Evolutionary conservation across 108 stramenopile species (phyloP).

Genomic region (Fragilaria crotonensis): DNA sequence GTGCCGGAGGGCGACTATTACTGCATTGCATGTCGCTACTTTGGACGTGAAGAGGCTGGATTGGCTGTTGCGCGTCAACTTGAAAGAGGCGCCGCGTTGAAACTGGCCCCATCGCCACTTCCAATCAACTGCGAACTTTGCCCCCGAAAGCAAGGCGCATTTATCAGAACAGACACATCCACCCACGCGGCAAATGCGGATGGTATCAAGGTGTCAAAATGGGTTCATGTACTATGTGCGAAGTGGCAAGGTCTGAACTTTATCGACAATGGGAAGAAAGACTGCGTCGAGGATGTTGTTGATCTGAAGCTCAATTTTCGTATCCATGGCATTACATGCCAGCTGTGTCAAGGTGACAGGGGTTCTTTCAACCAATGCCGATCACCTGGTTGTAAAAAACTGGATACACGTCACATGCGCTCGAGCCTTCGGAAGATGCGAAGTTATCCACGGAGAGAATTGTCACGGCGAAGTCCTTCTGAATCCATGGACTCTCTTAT

Average conservation of each 20-base stretch:
- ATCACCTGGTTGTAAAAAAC: constrained; percentile 47
- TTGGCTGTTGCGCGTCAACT: constrained; percentile 28
- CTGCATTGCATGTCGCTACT: constrained; percentile 69
- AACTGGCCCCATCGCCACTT: constrained; percentile 18
- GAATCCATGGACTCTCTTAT: constrained; percentile 70
- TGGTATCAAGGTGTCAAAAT: constrained; percentile 22
- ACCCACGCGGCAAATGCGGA: constrained; percentile 2
- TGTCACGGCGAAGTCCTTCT: constrained; percentile 43
- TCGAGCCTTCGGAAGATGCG: constrained; percentile 57
- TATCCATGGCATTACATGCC: constrained; percentile 30
- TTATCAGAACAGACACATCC: constrained; percentile 38
- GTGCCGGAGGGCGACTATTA: constrained; percentile 87
- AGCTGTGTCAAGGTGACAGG: constrained; percentile 56
- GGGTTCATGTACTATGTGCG: constrained; percentile 76
- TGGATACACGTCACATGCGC: constrained; percentile 80
- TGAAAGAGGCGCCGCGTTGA: constrained; percentile 11
- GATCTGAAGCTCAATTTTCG: constrained; percentile 46
- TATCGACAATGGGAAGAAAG: constrained; percentile 25
- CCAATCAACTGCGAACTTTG: constrained; percentile 79
- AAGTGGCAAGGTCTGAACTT: constrained; percentile 84
- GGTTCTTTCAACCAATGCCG: constrained; percentile 68
- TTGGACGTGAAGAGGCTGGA: constrained; percentile 54
- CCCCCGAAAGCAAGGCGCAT: constrained; percentile 69
- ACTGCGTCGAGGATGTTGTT: constrained; percentile 60
- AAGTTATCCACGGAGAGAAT: constrained; percentile 81